Conservation (phyloP, 2,329 filamentous ascomycete genomes). For the Trichoderma sp. region DNA sequence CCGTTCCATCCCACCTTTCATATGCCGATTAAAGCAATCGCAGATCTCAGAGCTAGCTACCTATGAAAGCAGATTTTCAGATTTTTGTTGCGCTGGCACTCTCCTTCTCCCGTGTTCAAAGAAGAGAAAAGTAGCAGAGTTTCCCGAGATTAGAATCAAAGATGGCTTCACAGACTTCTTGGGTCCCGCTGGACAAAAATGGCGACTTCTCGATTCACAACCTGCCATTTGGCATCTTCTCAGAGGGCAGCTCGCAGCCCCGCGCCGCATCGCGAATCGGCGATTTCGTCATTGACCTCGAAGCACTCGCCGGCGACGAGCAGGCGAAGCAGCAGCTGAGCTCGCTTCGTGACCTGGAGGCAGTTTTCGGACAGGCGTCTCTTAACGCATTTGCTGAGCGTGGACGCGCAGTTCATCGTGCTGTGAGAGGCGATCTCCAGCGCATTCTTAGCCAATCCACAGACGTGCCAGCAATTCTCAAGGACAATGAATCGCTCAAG, state of each 20-base stretch:
- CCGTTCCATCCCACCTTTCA: conserved; percentile 3
- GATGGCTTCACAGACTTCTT: conserved; percentile 10
- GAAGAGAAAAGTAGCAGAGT: neutral
- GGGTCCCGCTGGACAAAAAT: conserved; percentile 17
- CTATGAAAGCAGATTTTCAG: neutral
- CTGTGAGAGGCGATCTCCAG: conserved; percentile 67
- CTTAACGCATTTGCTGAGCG: conserved; percentile 44
- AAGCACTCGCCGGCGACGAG: conserved; percentile 49
- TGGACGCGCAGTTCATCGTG: conserved; percentile 65
- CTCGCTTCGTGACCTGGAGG: conserved; percentile 27
- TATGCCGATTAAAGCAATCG: neutral
- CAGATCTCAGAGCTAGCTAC: conserved; percentile 5
- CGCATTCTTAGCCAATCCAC: conserved; percentile 57
- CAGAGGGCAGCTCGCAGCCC: conserved; percentile 50
- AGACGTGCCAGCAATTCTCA: conserved; percentile 33
- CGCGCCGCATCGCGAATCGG: conserved; percentile 71
- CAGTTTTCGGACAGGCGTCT: conserved; percentile 28
- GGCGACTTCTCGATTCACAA: conserved; percentile 68
- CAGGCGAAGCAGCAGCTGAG: conserved; percentile 36
- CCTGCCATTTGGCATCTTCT: conserved; percentile 80
- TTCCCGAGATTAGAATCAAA: neutral
- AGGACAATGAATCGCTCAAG: conserved; percentile 35
- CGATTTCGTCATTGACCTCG: conserved; percentile 66
- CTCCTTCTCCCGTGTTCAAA: neutral
- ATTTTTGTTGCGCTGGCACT: neutral